phyloP scores from a whole-genome alignment of 2,329 filamentous ascomycete genomes.

The Iodosphaeria phyllophila region DNA sequence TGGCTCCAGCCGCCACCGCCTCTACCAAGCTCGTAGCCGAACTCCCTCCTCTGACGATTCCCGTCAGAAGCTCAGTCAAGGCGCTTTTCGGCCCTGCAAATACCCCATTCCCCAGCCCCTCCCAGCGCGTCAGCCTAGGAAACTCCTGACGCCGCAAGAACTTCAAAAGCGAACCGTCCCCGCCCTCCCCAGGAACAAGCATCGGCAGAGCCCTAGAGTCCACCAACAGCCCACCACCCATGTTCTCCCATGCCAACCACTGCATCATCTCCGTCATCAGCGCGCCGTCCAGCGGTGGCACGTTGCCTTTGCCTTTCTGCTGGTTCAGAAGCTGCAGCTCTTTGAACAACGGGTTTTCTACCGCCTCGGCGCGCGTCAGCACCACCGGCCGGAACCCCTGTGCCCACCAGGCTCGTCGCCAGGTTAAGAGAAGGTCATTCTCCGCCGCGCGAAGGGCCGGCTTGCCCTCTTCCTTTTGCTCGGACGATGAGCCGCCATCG shows the following conservation, averaged over 20 bases:
- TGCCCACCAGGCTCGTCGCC: constrained; percentile 91
- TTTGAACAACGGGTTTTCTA: constrained; percentile 63
- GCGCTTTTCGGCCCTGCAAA: constrained; percentile 51
- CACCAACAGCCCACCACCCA: constrained; percentile 67
- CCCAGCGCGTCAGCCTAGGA: constrained; percentile 54
- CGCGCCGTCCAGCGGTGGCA: constrained; percentile 36
- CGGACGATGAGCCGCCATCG: constrained; percentile 48
- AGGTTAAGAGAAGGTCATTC: constrained; percentile 61
- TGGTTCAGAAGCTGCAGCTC: constrained; percentile 43
- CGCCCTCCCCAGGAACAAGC: constrained; percentile 56
- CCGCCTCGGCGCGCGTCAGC: constrained; percentile 60
- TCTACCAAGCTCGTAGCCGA: constrained; percentile 42
- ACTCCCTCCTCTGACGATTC: too few species aligned
- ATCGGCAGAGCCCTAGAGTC: constrained; percentile 75
- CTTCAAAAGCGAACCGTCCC: constrained; percentile 44
- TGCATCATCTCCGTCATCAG: constrained; percentile 56
- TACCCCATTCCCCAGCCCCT: constrained; percentile 50
- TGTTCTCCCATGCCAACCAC: constrained; percentile 86
- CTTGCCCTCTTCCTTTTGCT: constrained; percentile 41
- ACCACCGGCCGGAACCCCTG: constrained; percentile 79
- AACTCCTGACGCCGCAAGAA: constrained; percentile 63
- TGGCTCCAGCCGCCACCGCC: constrained; percentile 34
- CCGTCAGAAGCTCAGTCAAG: constrained; percentile 43
- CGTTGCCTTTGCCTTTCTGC: too few species aligned
- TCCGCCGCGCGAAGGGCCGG: too few species aligned